Conservation (phyloP, 495 filamentous ascomycete genomes). For the Penicillium ucsense region DNA sequence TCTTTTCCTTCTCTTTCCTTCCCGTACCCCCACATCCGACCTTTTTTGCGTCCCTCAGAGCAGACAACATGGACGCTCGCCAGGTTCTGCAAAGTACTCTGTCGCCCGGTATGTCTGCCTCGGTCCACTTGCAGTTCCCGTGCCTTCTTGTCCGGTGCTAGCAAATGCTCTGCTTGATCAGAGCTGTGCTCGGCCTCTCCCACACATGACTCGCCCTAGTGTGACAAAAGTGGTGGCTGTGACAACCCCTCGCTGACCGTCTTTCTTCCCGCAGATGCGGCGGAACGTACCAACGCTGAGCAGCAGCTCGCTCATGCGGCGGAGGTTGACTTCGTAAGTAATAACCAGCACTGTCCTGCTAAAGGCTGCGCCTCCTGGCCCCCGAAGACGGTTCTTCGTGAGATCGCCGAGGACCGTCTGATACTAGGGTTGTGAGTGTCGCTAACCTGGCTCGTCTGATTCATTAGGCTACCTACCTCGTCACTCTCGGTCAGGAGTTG, state of each 20-base stretch:
- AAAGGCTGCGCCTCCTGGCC: too few species aligned
- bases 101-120: constrained; percentile 60
- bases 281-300: constrained; percentile 81
- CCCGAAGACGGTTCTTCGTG: too few species aligned
- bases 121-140: background rate
- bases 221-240: background rate
- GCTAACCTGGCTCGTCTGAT: constrained; percentile 2
- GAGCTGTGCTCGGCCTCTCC: background rate
- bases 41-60: constrained; percentile 11
- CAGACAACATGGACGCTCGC: constrained; percentile 60
- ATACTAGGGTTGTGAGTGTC: too few species aligned
- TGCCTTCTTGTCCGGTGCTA: too few species aligned
- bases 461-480: constrained; percentile 73
- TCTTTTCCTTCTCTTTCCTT: constrained; percentile 10
- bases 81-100: constrained; percentile 87
- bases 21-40: constrained; percentile 19
- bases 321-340: constrained; percentile 86
- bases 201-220: constrained; percentile 8
- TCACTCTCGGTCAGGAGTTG: constrained; percentile 81
- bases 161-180: background rate
- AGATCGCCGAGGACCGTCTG: too few species aligned
- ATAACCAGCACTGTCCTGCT: too few species aligned
- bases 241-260: constrained; percentile 10
- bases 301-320: constrained; percentile 88
- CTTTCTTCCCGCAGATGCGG: constrained; percentile 57